A percentile compares a stretch with the other conserved stretches of the same genome.
Conservation (phyloP, 2,329 filamentous ascomycete genomes). For the Sphaerostilbella broomeana region DNA sequence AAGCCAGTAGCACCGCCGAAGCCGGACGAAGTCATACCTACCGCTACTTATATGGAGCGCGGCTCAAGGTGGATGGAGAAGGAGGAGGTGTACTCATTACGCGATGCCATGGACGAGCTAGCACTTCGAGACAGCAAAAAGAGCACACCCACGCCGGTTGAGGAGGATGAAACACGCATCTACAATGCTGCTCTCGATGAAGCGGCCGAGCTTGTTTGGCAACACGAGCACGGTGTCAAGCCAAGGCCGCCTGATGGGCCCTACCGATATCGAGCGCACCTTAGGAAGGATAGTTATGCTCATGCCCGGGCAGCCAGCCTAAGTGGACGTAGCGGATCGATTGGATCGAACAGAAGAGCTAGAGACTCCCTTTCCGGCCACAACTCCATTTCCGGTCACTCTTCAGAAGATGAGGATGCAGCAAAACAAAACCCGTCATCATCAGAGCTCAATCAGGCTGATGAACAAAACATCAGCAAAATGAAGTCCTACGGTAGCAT, state of each 20-base stretch:
- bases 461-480: conserved; percentile 19
- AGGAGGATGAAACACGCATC: conserved; percentile 54
- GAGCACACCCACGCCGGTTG: conserved; percentile 17
- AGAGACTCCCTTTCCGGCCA: conserved; percentile 3
- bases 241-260: conserved; percentile 54
- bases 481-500: conserved; percentile 38
- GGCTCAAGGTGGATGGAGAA: conserved; percentile 75
- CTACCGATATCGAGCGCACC: conserved; percentile 61
- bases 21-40: conserved; percentile 57
- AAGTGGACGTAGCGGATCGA: conserved; percentile 31
- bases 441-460: conserved; percentile 18
- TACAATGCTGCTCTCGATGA: conserved; percentile 68
- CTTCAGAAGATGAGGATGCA: conserved; percentile 40
- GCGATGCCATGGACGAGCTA: conserved; percentile 68
- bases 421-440: conserved; percentile 27
- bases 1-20: conserved; percentile 40
- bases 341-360: conserved; percentile 25
- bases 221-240: conserved; percentile 57
- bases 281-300: conserved; percentile 65
- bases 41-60: conserved; percentile 64
- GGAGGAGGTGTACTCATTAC: conserved; percentile 64
- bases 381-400: conserved; percentile 40
- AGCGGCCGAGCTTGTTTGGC: conserved; percentile 72
- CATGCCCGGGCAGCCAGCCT: conserved; percentile 57
- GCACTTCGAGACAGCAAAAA: conserved; percentile 42